Base-by-base conservation (phyloP, 2,329 filamentous ascomycete genomes). In the Huntiella moniliformis region DNA sequence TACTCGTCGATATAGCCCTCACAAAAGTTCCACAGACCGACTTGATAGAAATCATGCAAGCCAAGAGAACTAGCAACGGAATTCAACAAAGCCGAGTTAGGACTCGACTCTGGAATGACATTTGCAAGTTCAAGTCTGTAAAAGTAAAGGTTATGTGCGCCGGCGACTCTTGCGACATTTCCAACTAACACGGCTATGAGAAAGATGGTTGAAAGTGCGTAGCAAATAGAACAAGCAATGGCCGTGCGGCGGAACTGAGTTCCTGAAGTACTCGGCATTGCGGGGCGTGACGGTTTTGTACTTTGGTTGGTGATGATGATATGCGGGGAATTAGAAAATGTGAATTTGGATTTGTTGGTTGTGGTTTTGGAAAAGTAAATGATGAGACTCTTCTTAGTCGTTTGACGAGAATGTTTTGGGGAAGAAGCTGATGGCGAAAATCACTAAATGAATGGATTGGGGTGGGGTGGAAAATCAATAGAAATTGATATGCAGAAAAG, bases 21-120 rank as follows among this genome's bases (percentile, higher is more conserved):
- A 61, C 88, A 96, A 60, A 81, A 94, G 50, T 78, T 80, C 88
- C 88, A 96, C 36, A 95, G 64, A 4, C 87, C 87, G 22, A 93
- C 82, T 55, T 86, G 82, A 61, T 95, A 95, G 63, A 93, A 95
- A 61, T 95, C 88, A 59, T 93, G 85, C 42, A 95, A 69, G 28
- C 87, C 88, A 45, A 95, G 67, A 16, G 80, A 83, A 44, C 83
- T 78, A 3, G 86, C 85, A 53, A 94, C 86, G 39, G 78, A 85
- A 65, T 93, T 93, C 61, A 93, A 80, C 39, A 94, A 69, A 17
- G 70, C 63, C 7, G 77, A 75, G 57, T 86, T 80, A 37, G 80
- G 79, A 12, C 83, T 72, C 4, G 73, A 75, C 32, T 74, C 66
- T 0, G 82, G 81, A 47, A 94, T 79, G 57, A 95, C 80, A 55